Percentiles rank a stretch among this genome's conserved stretches.
Evolutionary conservation across 202 grass and related monocot genomes (phyloP).

Genomic region (Musa balbisiana): DNA sequence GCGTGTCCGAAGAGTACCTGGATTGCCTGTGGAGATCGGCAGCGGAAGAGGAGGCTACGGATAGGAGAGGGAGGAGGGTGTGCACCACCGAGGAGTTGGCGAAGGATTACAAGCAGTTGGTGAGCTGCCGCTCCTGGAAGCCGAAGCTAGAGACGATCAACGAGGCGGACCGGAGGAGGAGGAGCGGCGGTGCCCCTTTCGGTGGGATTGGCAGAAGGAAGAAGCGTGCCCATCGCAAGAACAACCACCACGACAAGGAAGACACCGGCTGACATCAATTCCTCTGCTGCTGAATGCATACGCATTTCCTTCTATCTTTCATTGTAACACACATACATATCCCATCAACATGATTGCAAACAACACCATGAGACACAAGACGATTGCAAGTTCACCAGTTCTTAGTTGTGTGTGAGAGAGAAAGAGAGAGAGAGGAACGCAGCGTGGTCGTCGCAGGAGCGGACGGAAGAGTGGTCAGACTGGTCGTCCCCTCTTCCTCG

Average conservation of each 20-base stretch:
- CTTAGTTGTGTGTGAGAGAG: no score
- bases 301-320: no score
- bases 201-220: background rate
- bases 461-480: no score
- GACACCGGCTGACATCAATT: background rate
- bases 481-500: no score
- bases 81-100: slow-evolving; percentile 11
- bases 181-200: background rate
- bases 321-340: no score
- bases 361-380: no score
- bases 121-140: background rate
- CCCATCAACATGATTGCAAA: no score
- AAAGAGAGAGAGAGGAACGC: no score
- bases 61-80: background rate
- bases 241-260: background rate
- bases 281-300: no score
- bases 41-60: background rate
- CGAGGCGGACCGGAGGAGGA: slow-evolving; percentile 1
- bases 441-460: no score
- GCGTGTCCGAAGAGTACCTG: slow-evolving; percentile 6
- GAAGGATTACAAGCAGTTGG: slow-evolving; percentile 13
- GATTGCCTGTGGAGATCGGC: background rate
- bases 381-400: no score
- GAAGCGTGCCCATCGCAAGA: background rate
- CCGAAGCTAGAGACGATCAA: slow-evolving; percentile 10